Evolutionary conservation across 176 grass and related monocot genomes (phyloP), one percentile per base, ranked within the genome.

Genomic region (Phoenix dactylifera): DNA sequence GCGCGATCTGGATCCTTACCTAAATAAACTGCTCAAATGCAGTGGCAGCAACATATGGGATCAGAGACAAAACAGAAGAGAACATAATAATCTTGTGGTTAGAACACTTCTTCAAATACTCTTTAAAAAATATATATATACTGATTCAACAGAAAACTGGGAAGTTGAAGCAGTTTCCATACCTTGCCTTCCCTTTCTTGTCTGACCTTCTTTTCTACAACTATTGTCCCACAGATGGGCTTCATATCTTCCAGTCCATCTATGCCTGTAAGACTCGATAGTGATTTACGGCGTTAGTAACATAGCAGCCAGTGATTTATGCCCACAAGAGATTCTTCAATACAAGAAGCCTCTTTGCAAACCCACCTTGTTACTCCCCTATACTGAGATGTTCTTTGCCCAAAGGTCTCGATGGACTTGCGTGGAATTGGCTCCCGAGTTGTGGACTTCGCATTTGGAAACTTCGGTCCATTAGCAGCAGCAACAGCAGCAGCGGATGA

Each of bases 101-200:
- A 44, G 10, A 44, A 44, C 35, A 44, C 35, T 12, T 2, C 0
- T 39, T 20, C 20, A 20, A 20, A 20, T 20, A 20, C 20, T 20
- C 20, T 20, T 20, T 20, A 20, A n/a, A n/a, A n/a, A n/a, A 20
- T 20, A 20, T 20, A 20, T 20, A 20, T 20, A 20, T 20, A 55
- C 52, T 17, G 60, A 4, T 53, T 22, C 24, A 30, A 1, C 55
- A 5, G 7, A 51, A 59, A 76, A 64, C 7, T 63, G 55, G 52
- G 1, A 28, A 60, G 48, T 53, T 54, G 2, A 6, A 63, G 4
- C 18, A 28, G 50, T 5, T 67, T 54, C 28, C 70, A 76, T 57
- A 95, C 90, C 90, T 95, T 95, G 90, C 59, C 86, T 81, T 22
- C 90, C 90, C 76, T 95, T 95, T 73, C 90, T 95, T 24, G 86